Evolutionary conservation across 2,329 filamentous ascomycete genomes (phyloP), one percentile per base, ranked within the genome.

Genomic region (Pseudopyricularia javanii): DNA sequence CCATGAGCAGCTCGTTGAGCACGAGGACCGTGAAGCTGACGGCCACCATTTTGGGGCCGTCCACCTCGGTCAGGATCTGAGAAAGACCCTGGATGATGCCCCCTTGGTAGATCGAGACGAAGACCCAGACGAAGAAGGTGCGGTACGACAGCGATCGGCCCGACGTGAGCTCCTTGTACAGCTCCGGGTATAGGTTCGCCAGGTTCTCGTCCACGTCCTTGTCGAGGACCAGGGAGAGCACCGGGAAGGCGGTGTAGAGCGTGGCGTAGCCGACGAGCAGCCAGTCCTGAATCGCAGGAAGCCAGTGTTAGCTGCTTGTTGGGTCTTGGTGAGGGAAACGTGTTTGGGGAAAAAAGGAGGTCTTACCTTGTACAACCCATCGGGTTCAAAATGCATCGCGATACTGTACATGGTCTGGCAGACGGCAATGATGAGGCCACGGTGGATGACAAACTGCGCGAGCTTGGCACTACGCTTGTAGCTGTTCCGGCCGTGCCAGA

Each of bases 391-490:
- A 56, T 86, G 81, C 54, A 88, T 85, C 6, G 91, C 91, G 56
- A 97, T 94, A 65, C 88, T 94, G 73, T 91, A 98, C 77, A 98
- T 90, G 1, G 93, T 97, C 71, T 98, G 93, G 62, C 91, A 96
- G 28, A 97, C 90, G 52, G 82, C 85, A 63, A 98, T 95, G 62
- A 98, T 95, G 47, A 98, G 74, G 50, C 93, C 93, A 62, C 93
- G 86, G 65, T 98, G 94, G 61, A 98, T 98, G 61, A 98, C 91
- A 68, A 98, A 98, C 66, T 97, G 94, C 1, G 88, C 90, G 24
- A 98, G 79, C 70, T 98, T 98, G 28, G 93, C 93, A 55, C 83
- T 89, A 47, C 94, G 82, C 69, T 97, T 97, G 75, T 98, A 98
- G 60, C 85, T 91, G 70, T 98, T 98, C 32, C 94, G 83, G 1